These are phyloP conservation scores for Phaeophleospora eucalypticola DNA, from an alignment of 2,329 filamentous ascomycete species.

Conservation along the genomic window DNA sequence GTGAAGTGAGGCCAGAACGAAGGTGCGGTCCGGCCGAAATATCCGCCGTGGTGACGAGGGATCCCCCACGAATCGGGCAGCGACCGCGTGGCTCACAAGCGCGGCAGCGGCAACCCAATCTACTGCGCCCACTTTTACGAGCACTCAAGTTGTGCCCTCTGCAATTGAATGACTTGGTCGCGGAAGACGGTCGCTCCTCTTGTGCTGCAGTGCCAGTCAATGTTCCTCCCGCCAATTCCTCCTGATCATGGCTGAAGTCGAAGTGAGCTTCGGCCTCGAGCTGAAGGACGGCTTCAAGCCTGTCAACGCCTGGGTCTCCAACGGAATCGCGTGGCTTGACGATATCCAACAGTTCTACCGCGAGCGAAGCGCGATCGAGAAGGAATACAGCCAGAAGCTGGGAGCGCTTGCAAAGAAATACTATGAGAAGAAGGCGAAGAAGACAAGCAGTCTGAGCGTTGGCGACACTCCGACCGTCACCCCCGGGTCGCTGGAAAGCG, in stretches of 20 bases:
- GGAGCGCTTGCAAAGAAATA: constrained; percentile 89
- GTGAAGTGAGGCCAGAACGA: neutral
- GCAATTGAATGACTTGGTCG: no score
- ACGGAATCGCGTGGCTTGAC: constrained; percentile 90
- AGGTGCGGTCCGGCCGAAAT: neutral
- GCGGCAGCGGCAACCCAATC: neutral
- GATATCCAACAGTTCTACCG: constrained; percentile 97
- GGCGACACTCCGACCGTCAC: constrained; percentile 91
- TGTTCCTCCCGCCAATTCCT: neutral
- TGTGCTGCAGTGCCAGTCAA: neutral
- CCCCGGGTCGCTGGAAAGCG: constrained; percentile 91
- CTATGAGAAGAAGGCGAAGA: constrained; percentile 93
- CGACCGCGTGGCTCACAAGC: neutral
- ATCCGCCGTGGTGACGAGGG: neutral
- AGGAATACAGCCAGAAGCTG: constrained; percentile 90
- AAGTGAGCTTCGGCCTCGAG: constrained; percentile 83
- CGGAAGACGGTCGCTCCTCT: no score
- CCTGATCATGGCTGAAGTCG: constrained; percentile 69
- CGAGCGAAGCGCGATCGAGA: constrained; percentile 88
- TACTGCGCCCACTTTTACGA: neutral
- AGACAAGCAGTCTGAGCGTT: constrained; percentile 80
- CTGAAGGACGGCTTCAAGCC: constrained; percentile 98
- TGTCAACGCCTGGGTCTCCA: constrained; percentile 83
- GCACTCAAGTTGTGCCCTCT: no score
- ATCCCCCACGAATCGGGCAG: neutral